A percentile compares a stretch with the other conserved stretches of the same genome.
These are phyloP conservation scores for Termitomyces sp. DNA, from an alignment of 768 basidiomycete genomes.

Conservation along the genomic window DNA sequence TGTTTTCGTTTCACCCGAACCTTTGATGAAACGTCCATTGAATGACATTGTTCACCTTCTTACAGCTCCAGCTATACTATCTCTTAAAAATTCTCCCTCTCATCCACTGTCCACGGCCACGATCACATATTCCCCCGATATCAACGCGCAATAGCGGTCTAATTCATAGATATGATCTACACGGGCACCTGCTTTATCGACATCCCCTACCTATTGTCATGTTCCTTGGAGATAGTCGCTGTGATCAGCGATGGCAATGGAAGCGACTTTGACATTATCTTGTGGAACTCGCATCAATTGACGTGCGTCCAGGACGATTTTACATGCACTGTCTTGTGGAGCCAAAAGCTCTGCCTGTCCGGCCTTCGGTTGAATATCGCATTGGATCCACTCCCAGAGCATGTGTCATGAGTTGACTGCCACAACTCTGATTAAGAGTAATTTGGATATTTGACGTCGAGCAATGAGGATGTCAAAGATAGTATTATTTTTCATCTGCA, in stretches of 20 bases:
- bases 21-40: too few species aligned
- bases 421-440: neutral
- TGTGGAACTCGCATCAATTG: constrained; percentile 1
- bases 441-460: neutral
- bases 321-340: neutral
- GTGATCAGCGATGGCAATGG: neutral
- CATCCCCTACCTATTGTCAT: neutral
- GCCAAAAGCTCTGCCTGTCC: neutral
- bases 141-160: too few species aligned
- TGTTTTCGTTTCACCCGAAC: too few species aligned
- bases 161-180: neutral
- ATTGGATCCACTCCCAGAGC: neutral
- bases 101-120: neutral
- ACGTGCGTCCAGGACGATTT: constrained; percentile 2
- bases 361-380: neutral
- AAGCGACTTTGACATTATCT: neutral
- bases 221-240: neutral
- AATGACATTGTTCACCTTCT: too few species aligned
- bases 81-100: neutral
- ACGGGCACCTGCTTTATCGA: too few species aligned
- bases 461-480: neutral
- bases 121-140: too few species aligned
- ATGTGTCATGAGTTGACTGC: too few species aligned
- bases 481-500: neutral
- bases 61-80: too few species aligned